A percentile compares a stretch with the other conserved stretches of the same genome.
These are phyloP conservation scores for Plantago elongata DNA, from an alignment of 257 asterid genomes.

Conservation along the genomic window DNA sequence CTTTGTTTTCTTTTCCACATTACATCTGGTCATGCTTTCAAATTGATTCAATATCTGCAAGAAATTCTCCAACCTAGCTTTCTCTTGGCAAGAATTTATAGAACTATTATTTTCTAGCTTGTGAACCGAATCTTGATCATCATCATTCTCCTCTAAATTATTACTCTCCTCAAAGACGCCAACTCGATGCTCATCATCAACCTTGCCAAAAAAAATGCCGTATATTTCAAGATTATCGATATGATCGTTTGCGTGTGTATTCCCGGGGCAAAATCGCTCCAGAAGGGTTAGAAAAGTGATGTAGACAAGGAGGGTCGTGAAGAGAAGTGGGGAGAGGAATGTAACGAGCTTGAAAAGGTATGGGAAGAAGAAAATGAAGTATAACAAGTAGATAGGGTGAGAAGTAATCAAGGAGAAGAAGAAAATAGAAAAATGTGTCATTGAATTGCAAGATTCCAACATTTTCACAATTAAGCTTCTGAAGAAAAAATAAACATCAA, in stretches of 20 bases:
- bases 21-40: slow-evolving; percentile 26
- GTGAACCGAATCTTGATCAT: too few relatives aligned
- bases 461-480: slow-evolving; percentile 22
- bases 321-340: slow-evolving; percentile 67
- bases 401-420: slow-evolving; percentile 44
- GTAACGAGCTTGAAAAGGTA: slow-evolving; percentile 45
- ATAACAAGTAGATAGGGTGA: slow-evolving; percentile 56
- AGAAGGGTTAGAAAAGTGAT: slow-evolving; percentile 31
- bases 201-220: slow-evolving; percentile 37
- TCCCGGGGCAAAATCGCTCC: neutral
- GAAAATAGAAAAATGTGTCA: slow-evolving; percentile 28
- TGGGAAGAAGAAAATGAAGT: slow-evolving; percentile 62
- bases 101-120: neutral
- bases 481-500: too few relatives aligned
- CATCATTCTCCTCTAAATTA: too few relatives aligned
- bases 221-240: slow-evolving; percentile 46
- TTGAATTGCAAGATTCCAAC: slow-evolving; percentile 38
- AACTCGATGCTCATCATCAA: slow-evolving; percentile 18
- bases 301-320: slow-evolving; percentile 53
- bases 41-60: slow-evolving; percentile 34
- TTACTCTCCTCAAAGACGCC: too few relatives aligned
- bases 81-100: slow-evolving; percentile 18
- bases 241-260: too few relatives aligned
- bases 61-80: slow-evolving; percentile 31
- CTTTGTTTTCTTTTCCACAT: slow-evolving; percentile 27